phyloP scores from a whole-genome alignment of 2,329 filamentous ascomycete genomes.

The Penicillium rolfsii region DNA sequence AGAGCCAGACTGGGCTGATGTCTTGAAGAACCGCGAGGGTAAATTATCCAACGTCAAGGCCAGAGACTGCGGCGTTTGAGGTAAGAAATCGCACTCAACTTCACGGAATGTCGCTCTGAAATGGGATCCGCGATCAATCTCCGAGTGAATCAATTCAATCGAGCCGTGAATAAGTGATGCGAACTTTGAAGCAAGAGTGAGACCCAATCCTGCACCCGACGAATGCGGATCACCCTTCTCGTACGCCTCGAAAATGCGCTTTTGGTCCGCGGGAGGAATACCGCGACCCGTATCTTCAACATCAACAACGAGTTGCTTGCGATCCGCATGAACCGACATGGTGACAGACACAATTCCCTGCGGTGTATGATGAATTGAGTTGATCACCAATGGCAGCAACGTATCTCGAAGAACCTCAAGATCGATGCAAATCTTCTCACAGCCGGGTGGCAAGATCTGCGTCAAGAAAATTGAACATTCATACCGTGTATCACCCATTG shows the following conservation, averaged over 20 bases:
- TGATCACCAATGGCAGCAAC: constrained; percentile 11
- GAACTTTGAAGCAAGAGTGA: constrained; percentile 18
- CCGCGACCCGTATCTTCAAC: constrained; percentile 16
- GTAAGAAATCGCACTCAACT: constrained; percentile 2
- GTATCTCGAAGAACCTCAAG: constrained; percentile 14
- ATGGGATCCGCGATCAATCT: constrained; percentile 13
- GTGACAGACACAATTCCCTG: constrained; percentile 12
- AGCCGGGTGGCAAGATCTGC: not conserved
- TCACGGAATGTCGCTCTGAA: constrained; percentile 17
- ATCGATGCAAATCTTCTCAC: constrained; percentile 5
- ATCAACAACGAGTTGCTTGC: constrained; percentile 10
- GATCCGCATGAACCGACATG: not conserved
- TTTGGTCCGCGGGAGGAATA: constrained; percentile 12
- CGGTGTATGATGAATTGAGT: constrained; percentile 13
- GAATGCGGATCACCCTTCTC: constrained; percentile 17
- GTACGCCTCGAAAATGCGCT: constrained; percentile 19
- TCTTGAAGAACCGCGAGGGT: not conserved
- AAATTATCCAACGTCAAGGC: not conserved
- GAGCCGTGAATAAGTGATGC: constrained; percentile 16
- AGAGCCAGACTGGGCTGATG: not conserved
- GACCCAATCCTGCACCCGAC: constrained; percentile 18
- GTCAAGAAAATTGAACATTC: constrained; percentile 7
- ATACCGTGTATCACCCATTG: constrained; percentile 13
- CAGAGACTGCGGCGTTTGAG: not conserved
- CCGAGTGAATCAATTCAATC: constrained; percentile 13